Percentiles rank a stretch among this genome's conserved stretches.
Evolutionary conservation across 1,284 basidiomycete genomes (phyloP).

Genomic region (Apiotrichum mycotoxinovorans): DNA sequence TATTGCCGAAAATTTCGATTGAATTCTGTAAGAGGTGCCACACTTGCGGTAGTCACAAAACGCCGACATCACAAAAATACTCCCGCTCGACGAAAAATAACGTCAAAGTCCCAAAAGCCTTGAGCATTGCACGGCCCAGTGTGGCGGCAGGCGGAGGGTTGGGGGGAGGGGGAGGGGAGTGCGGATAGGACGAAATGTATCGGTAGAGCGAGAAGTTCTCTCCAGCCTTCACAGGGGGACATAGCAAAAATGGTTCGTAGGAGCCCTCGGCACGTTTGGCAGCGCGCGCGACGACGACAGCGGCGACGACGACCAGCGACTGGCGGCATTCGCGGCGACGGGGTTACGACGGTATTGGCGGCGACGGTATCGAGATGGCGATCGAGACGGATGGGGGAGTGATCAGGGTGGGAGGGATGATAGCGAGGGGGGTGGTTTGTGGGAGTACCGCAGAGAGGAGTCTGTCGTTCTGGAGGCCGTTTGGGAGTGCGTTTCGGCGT

Average conservation of each 20-base stretch:
- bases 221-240: slow-evolving; percentile 13
- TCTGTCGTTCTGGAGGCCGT: too few relatives aligned
- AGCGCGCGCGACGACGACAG: background rate
- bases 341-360: background rate
- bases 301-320: background rate
- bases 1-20: background rate
- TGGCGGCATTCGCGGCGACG: too few relatives aligned
- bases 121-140: background rate
- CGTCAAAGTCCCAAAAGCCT: too few relatives aligned
- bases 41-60: background rate
- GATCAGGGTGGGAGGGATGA: background rate
- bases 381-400: background rate
- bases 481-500: too few relatives aligned
- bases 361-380: background rate
- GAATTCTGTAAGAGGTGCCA: background rate
- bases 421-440: background rate
- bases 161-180: too few relatives aligned
- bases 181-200: background rate
- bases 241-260: slow-evolving; percentile 18
- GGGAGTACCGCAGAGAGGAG: background rate
- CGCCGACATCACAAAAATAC: background rate
- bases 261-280: background rate
- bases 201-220: background rate
- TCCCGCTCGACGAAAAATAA: background rate
- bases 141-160: background rate